These are phyloP conservation scores for Fusarium sp. DNA, from an alignment of 2,329 filamentous ascomycete species.

Conservation along the genomic window DNA sequence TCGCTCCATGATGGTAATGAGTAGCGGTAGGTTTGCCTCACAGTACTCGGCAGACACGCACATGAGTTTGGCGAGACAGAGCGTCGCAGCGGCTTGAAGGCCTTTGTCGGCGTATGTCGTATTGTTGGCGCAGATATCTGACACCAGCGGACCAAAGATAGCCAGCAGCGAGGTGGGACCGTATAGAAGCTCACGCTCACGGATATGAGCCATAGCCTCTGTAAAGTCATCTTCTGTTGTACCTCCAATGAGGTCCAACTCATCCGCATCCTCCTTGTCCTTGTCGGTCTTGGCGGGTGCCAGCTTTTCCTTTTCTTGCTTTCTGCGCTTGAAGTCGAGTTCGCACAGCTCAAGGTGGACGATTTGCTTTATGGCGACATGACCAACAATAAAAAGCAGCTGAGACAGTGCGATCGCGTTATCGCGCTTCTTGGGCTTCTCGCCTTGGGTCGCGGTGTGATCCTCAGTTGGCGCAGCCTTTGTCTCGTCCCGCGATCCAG, in stretches of 20 bases:
- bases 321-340: conserved; percentile 96
- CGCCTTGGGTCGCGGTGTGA: conserved; percentile 55
- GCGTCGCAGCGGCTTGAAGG: conserved; percentile 91
- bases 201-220: conserved; percentile 86
- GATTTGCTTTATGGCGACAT: conserved; percentile 98
- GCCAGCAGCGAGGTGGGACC: conserved; percentile 88
- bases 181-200: conserved; percentile 86
- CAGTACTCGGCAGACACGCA: conserved; percentile 98
- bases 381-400: conserved; percentile 93
- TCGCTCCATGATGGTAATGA: conserved; percentile 98
- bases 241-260: conserved; percentile 95
- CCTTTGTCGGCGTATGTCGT: conserved; percentile 91
- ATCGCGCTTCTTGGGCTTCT: conserved; percentile 71
- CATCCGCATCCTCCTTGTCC: conserved; percentile 80
- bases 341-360: conserved; percentile 98
- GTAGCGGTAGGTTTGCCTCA: conserved; percentile 89
- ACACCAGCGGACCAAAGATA: conserved; percentile 90
- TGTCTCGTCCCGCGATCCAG: conserved; percentile 62
- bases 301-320: conserved; percentile 87
- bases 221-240: conserved; percentile 96
- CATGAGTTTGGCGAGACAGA: conserved; percentile 98
- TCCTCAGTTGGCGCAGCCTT: conserved; percentile 53
- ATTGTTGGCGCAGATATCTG: conserved; percentile 95
- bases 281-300: conserved; percentile 64
- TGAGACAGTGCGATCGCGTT: conserved; percentile 86